Conservation (phyloP, 306 rosid species). For the Cicer bijugum region DNA sequence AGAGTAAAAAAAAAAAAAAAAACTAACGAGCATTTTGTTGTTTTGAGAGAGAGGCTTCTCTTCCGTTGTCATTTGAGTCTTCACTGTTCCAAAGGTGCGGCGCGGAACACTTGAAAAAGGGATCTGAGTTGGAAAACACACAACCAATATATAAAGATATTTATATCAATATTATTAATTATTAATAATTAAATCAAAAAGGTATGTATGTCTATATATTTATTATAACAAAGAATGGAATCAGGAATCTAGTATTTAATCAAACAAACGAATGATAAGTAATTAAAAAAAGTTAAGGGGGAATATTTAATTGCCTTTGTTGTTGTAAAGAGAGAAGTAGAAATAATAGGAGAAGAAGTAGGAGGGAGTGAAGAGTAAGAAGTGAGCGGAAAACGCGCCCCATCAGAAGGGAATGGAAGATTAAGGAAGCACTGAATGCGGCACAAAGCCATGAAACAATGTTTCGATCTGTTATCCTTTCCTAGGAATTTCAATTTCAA, state of each 20-base stretch:
- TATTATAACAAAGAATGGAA: not conserved
- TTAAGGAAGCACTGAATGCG: conserved; percentile 36
- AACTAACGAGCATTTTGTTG: conserved; percentile 82
- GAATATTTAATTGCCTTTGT: conserved; percentile 25
- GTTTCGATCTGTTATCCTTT: not conserved
- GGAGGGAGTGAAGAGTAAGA: conserved; percentile 18
- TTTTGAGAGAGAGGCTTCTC: conserved; percentile 62
- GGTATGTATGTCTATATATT: not conserved
- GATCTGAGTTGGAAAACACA: conserved; percentile 49
- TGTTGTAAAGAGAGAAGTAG: conserved; percentile 18
- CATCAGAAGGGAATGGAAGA: conserved; percentile 23
- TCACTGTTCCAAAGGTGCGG: conserved; percentile 50
- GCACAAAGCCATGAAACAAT: not conserved
- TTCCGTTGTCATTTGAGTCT: conserved; percentile 67
- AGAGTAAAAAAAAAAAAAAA: conserved; percentile 30
- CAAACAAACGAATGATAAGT: not conserved
- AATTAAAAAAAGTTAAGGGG: not conserved
- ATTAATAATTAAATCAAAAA: not conserved
- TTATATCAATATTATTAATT: not conserved
- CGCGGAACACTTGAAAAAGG: conserved; percentile 47
- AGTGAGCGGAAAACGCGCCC: not conserved
- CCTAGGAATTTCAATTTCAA: not conserved
- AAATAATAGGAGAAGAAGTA: not conserved
- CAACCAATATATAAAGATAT: not conserved
- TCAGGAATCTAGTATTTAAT: conserved; percentile 1